These are phyloP conservation scores for Gamarada debralockiae DNA, from an alignment of 495 filamentous ascomycete genomes.

Conservation along the genomic window DNA sequence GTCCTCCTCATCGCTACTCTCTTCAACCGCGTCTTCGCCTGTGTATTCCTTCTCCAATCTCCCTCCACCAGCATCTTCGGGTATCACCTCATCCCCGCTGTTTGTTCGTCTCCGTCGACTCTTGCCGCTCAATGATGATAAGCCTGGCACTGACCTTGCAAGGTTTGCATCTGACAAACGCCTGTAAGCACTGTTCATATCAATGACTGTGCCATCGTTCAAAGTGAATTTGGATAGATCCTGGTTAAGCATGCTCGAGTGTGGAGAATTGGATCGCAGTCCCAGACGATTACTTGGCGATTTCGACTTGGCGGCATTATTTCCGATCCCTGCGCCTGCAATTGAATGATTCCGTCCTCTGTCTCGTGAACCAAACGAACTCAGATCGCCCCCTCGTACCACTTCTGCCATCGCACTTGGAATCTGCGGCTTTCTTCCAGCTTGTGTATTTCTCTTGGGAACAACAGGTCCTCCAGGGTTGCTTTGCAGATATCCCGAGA, in stretches of 20 bases:
- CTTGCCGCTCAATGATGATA: constrained; percentile 44
- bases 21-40: constrained; percentile 50
- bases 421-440: constrained; percentile 28
- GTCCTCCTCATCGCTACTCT: constrained; percentile 49
- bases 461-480: constrained; percentile 38
- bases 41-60: constrained; percentile 73
- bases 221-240: constrained; percentile 38
- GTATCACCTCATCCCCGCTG: constrained; percentile 14
- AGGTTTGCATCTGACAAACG: constrained; percentile 64
- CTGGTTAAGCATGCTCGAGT: constrained; percentile 14
- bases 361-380: constrained; percentile 35
- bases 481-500: constrained; percentile 45
- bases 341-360: constrained; percentile 43
- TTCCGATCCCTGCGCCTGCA: constrained; percentile 35
- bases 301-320: constrained; percentile 47
- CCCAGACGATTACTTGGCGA: constrained; percentile 53
- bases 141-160: constrained; percentile 46
- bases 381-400: constrained; percentile 41
- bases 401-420: constrained; percentile 45
- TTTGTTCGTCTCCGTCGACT: constrained; percentile 11
- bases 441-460: constrained; percentile 41
- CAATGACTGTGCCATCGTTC: constrained; percentile 48
- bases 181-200: constrained; percentile 56
- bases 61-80: constrained; percentile 24
- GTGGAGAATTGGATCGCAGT: constrained; percentile 57